Conservation (phyloP, 2,329 filamentous ascomycete species). For the Pyrenochaeta sp. region DNA sequence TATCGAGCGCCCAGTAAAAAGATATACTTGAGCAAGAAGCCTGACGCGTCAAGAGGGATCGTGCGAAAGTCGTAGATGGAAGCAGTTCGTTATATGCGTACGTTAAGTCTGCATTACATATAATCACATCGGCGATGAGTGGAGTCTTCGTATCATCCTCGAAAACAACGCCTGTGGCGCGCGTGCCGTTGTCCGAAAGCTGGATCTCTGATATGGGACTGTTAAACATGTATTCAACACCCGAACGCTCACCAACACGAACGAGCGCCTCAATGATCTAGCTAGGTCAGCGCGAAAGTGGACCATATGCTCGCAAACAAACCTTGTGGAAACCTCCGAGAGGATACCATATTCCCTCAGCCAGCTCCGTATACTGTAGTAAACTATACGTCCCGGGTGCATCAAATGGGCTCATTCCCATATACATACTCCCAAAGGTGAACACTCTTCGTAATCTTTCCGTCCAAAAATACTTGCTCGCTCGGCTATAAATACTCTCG, state of each 20-base stretch:
- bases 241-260: constrained; percentile 67
- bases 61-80: constrained; percentile 58
- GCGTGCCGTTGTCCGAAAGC: constrained; percentile 61
- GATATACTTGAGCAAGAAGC: constrained; percentile 77
- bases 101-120: constrained; percentile 77
- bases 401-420: constrained; percentile 82
- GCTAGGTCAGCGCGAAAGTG: constrained; percentile 8
- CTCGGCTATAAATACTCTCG: constrained; percentile 73
- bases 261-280: constrained; percentile 68
- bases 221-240: constrained; percentile 69
- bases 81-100: constrained; percentile 78
- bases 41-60: constrained; percentile 57
- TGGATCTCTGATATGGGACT: constrained; percentile 66
- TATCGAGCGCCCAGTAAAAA: constrained; percentile 76
- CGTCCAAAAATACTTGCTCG: constrained; percentile 73
- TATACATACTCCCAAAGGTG: constrained; percentile 83
- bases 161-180: constrained; percentile 67
- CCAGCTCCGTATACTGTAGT: constrained; percentile 77
- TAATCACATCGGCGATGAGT: constrained; percentile 70
- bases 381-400: constrained; percentile 78
- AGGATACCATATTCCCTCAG: constrained; percentile 80
- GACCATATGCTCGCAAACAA: not conserved
- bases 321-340: constrained; percentile 74
- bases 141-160: constrained; percentile 61
- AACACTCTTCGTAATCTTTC: constrained; percentile 75